Evolutionary conservation across 805 yeast species (phyloP).

Genomic region (Candida suzukii): DNA sequence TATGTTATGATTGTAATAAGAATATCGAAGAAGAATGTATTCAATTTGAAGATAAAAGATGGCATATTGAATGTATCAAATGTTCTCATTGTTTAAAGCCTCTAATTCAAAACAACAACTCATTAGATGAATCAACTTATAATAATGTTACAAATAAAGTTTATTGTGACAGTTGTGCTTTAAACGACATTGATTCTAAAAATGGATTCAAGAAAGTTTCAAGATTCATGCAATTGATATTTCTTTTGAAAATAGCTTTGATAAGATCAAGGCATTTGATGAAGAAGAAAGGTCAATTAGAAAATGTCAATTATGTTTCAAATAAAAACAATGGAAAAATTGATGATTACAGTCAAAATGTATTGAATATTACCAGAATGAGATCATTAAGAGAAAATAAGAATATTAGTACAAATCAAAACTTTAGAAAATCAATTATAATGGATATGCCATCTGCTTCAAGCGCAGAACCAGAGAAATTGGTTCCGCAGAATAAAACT

Average conservation of each 20-base stretch:
- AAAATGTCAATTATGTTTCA: neutral
- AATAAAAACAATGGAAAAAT: neutral
- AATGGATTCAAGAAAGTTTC: slow-evolving; percentile 58
- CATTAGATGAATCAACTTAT: slow-evolving; percentile 38
- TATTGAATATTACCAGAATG: slow-evolving; percentile 70
- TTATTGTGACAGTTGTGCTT: slow-evolving; percentile 58
- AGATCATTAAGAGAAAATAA: slow-evolving; percentile 65
- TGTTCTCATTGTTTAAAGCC: slow-evolving; percentile 53
- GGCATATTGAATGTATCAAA: slow-evolving; percentile 74
- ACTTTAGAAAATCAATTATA: slow-evolving; percentile 59
- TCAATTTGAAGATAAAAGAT: slow-evolving; percentile 52
- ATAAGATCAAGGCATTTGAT: slow-evolving; percentile 63
- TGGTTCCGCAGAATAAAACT: neutral
- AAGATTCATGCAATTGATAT: slow-evolving; percentile 66
- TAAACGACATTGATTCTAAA: slow-evolving; percentile 39
- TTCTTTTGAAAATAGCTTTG: slow-evolving; percentile 76
- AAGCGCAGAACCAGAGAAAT: slow-evolving; percentile 23
- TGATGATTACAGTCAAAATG: slow-evolving; percentile 32
- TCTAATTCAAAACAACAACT: slow-evolving; percentile 3
- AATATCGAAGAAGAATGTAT: slow-evolving; percentile 84
- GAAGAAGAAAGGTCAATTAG: slow-evolving; percentile 22
- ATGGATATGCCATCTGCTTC: slow-evolving; percentile 54
- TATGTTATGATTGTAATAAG: slow-evolving; percentile 62
- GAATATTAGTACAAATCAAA: slow-evolving; percentile 41
- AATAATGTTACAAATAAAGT: slow-evolving; percentile 31